Percentiles rank a stretch among this genome's conserved stretches.
phyloP scores from a whole-genome alignment of 768 basidiomycete species.

The Gymnopilus dilepis region DNA sequence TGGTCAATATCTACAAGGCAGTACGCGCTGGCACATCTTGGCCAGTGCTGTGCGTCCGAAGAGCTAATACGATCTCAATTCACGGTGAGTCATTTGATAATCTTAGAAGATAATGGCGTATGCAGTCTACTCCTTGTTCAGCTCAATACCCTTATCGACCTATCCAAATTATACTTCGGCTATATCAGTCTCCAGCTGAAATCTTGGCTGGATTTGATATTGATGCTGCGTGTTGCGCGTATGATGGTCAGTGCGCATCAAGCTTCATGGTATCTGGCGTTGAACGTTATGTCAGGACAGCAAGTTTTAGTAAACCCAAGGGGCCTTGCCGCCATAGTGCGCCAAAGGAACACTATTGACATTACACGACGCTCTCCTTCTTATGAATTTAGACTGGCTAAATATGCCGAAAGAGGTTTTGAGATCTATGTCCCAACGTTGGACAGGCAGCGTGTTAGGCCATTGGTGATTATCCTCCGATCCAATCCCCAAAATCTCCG shows the following conservation, averaged over 20 bases:
- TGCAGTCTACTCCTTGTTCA: too few species aligned
- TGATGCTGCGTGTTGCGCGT: too few species aligned
- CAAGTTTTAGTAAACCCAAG: neutral
- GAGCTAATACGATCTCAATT: neutral
- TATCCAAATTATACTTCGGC: too few species aligned
- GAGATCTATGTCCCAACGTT: conserved; percentile 53
- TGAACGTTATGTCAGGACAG: too few species aligned
- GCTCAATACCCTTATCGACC: too few species aligned
- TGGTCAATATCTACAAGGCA: neutral
- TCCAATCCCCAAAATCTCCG: too few species aligned
- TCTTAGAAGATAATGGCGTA: too few species aligned
- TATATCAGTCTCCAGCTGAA: too few species aligned
- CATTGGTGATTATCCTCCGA: neutral
- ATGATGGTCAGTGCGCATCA: too few species aligned
- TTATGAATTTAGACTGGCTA: conserved; percentile 53
- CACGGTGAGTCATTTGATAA: neutral
- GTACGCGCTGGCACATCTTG: neutral
- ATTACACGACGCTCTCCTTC: conserved; percentile 55
- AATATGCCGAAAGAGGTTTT: conserved; percentile 51
- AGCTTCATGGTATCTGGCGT: too few species aligned
- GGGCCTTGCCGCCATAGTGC: neutral
- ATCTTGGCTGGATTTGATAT: too few species aligned
- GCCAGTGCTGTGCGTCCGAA: neutral
- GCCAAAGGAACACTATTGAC: conserved; percentile 36
- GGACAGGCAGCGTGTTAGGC: conserved; percentile 28